Evolutionary conservation across 73 alveolate species (phyloP).

Genomic region (Symbiodinium pilosum): DNA sequence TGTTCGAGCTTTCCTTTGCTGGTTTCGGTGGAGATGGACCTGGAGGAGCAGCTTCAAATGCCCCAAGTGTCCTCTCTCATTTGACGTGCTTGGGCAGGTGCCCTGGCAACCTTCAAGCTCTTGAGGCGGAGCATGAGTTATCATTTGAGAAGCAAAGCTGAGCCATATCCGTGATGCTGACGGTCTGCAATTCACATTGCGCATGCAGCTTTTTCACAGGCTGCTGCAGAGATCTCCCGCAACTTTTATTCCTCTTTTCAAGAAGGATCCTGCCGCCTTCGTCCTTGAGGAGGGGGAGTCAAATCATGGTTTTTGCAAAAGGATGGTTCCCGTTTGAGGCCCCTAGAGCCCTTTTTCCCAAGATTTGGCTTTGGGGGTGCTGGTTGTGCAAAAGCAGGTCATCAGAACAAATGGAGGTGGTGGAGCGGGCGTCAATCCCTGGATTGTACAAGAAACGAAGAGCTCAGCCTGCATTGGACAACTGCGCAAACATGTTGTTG

Average conservation of each 20-base stretch:
- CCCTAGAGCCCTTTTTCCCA: not conserved
- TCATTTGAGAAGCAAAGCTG: too few relatives aligned
- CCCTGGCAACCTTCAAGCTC: constrained; percentile 18
- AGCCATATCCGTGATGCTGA: too few relatives aligned
- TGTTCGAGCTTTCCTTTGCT: constrained; percentile 78
- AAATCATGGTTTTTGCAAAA: too few relatives aligned
- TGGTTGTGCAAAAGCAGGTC: constrained; percentile 44
- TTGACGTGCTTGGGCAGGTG: not conserved
- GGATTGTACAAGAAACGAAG: constrained; percentile 42
- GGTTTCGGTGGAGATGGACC: constrained; percentile 94
- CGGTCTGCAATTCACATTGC: not conserved
- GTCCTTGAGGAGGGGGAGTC: constrained; percentile 50
- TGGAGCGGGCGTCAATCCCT: constrained; percentile 86
- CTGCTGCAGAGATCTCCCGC: constrained; percentile 42
- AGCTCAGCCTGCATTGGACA: not conserved
- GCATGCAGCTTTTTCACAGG: not conserved
- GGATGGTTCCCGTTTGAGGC: not conserved
- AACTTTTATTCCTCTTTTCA: constrained; percentile 39
- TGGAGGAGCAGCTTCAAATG: constrained; percentile 32
- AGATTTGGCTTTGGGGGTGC: not conserved
- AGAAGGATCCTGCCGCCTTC: constrained; percentile 56
- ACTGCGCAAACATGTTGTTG: too few relatives aligned
- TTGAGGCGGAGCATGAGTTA: not conserved
- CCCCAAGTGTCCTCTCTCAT: too few relatives aligned
- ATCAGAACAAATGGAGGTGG: constrained; percentile 70